Conservation (phyloP, 129 eudicot species). For the Smallanthus sonchifolius region DNA sequence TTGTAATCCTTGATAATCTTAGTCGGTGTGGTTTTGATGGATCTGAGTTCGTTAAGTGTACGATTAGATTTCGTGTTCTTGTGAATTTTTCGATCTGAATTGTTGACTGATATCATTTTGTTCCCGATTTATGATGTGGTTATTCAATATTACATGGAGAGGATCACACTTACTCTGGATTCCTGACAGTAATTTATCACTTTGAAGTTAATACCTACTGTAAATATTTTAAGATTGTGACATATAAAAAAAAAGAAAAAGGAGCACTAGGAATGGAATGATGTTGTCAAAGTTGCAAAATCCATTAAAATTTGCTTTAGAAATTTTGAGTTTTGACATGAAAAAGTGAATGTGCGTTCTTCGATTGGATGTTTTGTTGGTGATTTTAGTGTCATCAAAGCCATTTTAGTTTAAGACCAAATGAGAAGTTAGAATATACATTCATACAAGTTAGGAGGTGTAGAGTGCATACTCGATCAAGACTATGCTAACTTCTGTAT, state of each 20-base stretch:
- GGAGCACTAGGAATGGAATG: not conserved
- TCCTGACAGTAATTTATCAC: not conserved
- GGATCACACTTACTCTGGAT: not conserved
- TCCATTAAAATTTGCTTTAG: not conserved
- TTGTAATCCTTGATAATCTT: constrained; percentile 1
- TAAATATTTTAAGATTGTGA: not conserved
- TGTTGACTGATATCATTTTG: not conserved
- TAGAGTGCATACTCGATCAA: no score
- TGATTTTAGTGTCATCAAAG: no score
- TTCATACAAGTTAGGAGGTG: no score
- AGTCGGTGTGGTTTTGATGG: constrained; percentile 15
- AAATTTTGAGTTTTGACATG: not conserved
- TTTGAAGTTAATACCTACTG: not conserved
- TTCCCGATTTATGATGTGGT: not conserved
- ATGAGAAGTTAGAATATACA: no score
- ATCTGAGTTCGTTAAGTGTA: constrained; percentile 18
- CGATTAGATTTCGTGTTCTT: not conserved
- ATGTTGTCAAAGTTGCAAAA: not conserved
- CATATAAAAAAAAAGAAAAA: not conserved
- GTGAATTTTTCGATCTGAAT: not conserved
- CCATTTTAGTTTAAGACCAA: no score
- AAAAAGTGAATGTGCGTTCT: not conserved
- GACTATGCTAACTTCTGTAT: no score
- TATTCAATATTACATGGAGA: not conserved
- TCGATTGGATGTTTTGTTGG: not conserved